Evolutionary conservation across 2,329 filamentous ascomycete genomes (phyloP), one percentile per base, ranked within the genome.

Genomic region (Ceratocystiopsis sp.): DNA sequence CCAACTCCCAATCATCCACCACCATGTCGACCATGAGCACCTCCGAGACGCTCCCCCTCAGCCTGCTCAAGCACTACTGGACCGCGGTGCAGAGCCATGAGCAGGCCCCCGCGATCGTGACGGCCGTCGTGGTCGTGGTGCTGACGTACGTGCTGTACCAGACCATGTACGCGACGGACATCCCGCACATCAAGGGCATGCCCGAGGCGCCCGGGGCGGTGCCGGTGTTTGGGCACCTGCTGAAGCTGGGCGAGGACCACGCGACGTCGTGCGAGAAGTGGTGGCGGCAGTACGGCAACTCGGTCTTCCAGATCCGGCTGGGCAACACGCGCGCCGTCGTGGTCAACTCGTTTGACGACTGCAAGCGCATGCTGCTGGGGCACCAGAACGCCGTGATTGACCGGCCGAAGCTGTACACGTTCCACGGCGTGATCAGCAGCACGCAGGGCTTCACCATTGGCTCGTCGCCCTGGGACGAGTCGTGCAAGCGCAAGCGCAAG

Each of bases 371-470:
- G 33, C 87, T 83, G 75, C 80, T 86, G 55, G 80, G 75, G 10
- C 78, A 89, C 52, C 82, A 86, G 53, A 83, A 81, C 0, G 71
- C 82, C 0, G 63, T 87, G 45, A 85, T 86, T 53, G 86, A 81
- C 2, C 73, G 84, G 3, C 84, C 84, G 0, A 84, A 69, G 29
- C 73, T 86, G 38, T 81, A 89, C 59, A 89, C 84, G 0, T 89
- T 87, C 59, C 83, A 87, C 59, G 82, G 72, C 8, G 78, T 87
- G 4, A 78, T 87, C 7, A 84, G 80, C 3, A 75, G 69, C 38
- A 83, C 80, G 0, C 79, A 85, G 51, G 82, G 82, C 9, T 83
- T 86, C 59, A 89, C 83, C 0, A 85, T 91, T 47, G 84, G 84
- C 1, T 85, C 83, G 0, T 86, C 81, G 0, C 83, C 84, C 0